These are phyloP conservation scores for Cetraspora pellucida DNA, from an alignment of 192 early-diverging fungal genomes.

Conservation along the genomic window DNA sequence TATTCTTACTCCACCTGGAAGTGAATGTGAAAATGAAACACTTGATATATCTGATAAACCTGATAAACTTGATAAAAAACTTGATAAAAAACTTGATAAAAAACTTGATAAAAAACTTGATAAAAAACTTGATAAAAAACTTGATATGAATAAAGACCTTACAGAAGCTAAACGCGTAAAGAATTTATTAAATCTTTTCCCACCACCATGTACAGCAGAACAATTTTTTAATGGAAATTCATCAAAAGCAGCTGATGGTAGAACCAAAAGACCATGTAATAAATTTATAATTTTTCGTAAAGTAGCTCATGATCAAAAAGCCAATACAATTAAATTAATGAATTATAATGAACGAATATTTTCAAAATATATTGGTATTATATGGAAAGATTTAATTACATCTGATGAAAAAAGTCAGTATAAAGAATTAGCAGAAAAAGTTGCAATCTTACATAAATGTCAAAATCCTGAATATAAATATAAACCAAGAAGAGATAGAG, in stretches of 20 bases:
- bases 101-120: too few relatives aligned
- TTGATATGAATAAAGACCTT: neutral
- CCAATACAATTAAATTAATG: neutral
- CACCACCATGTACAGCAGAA: neutral
- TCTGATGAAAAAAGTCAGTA: neutral
- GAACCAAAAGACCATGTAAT: neutral
- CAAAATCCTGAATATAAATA: neutral
- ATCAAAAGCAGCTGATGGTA: neutral
- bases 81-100: too few relatives aligned
- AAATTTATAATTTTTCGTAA: slow-evolving; percentile 9
- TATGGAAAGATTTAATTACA: neutral
- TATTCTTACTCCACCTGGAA: too few relatives aligned
- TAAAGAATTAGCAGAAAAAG: neutral
- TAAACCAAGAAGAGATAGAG: neutral
- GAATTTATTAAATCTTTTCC: neutral
- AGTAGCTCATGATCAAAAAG: slow-evolving; percentile 6
- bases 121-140: too few relatives aligned
- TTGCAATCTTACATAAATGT: neutral
- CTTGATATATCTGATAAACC: too few relatives aligned
- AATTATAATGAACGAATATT: neutral
- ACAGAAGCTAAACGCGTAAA: neutral
- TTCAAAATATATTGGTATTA: neutral
- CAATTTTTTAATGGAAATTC: neutral
- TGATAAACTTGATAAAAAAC: too few relatives aligned
- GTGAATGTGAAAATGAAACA: too few relatives aligned